Percentiles rank a stretch among this genome's conserved stretches.
These are phyloP conservation scores for Aspergillus udagawae DNA, from an alignment of 2,329 filamentous ascomycete species.

Conservation along the genomic window DNA sequence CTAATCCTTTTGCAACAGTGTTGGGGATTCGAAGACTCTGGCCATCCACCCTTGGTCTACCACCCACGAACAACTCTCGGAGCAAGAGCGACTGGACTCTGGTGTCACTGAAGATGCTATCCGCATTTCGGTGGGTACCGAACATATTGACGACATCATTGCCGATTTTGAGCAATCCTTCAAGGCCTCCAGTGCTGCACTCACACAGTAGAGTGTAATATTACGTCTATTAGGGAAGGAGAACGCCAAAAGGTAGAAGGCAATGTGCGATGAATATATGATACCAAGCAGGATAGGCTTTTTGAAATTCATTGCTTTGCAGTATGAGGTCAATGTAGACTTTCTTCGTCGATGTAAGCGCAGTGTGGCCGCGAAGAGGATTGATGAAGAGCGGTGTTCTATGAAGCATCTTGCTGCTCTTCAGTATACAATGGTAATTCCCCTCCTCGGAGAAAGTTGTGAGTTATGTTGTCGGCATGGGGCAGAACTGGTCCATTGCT, in stretches of 20 bases:
- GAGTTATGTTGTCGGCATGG: not conserved
- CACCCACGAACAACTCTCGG: constrained; percentile 85
- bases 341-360: not conserved
- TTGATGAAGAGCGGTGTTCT: not conserved
- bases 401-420: not conserved
- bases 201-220: constrained; percentile 4
- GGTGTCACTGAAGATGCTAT: constrained; percentile 88
- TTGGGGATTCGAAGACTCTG: constrained; percentile 91
- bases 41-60: constrained; percentile 95
- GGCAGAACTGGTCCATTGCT: not conserved
- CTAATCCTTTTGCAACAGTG: constrained; percentile 40
- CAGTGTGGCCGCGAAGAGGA: not conserved
- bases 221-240: not conserved
- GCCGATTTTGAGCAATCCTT: constrained; percentile 93
- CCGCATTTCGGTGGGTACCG: constrained; percentile 89
- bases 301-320: not conserved
- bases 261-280: not conserved
- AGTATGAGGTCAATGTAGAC: not conserved
- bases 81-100: constrained; percentile 73
- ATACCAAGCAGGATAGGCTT: not conserved
- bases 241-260: not conserved
- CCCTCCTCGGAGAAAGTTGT: not conserved
- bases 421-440: no score
- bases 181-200: constrained; percentile 45
- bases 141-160: constrained; percentile 97